These are phyloP conservation scores for Leishmania tarentolae DNA, from an alignment of 208 protist genomes.

Conservation along the genomic window DNA sequence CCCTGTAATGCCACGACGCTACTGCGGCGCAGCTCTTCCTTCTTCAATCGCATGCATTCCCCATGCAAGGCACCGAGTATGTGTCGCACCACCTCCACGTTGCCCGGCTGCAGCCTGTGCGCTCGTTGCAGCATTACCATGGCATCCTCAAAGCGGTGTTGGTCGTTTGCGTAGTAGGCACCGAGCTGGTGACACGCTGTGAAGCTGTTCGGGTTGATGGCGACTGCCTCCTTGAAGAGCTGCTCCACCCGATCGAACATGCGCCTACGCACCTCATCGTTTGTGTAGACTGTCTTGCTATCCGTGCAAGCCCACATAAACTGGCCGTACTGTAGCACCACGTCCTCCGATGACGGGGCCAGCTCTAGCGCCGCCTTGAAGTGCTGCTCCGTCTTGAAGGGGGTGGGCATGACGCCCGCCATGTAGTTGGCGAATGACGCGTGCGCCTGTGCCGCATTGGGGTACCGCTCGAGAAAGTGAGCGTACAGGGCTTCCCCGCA, in stretches of 20 bases:
- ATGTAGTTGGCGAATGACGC: constrained; percentile 73
- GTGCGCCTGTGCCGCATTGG: constrained; percentile 35
- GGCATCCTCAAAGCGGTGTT: constrained; percentile 69
- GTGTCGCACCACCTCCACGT: constrained; percentile 57
- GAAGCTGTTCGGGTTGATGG: constrained; percentile 45
- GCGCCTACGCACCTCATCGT: constrained; percentile 36
- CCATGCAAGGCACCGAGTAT: constrained; percentile 51
- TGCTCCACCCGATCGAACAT: constrained; percentile 58
- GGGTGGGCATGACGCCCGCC: constrained; percentile 58
- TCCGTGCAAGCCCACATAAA: constrained; percentile 61
- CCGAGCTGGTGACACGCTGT: constrained; percentile 53
- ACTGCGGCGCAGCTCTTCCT: constrained; percentile 33
- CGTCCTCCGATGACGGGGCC: constrained; percentile 44
- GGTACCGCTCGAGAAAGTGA: constrained; percentile 44
- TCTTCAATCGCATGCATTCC: constrained; percentile 61
- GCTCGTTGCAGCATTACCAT: constrained; percentile 59
- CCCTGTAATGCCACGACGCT: constrained; percentile 25
- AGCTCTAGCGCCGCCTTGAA: constrained; percentile 67
- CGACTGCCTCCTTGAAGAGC: constrained; percentile 51
- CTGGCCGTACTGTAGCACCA: constrained; percentile 64
- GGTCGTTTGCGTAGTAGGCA: constrained; percentile 62
- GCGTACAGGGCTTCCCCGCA: constrained; percentile 56
- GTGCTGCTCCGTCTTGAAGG: constrained; percentile 47
- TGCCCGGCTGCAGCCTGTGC: constrained; percentile 53
- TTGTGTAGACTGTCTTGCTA: constrained; percentile 34